phyloP scores from a whole-genome alignment of 805 yeast species.

The Candida fluviatilis region DNA sequence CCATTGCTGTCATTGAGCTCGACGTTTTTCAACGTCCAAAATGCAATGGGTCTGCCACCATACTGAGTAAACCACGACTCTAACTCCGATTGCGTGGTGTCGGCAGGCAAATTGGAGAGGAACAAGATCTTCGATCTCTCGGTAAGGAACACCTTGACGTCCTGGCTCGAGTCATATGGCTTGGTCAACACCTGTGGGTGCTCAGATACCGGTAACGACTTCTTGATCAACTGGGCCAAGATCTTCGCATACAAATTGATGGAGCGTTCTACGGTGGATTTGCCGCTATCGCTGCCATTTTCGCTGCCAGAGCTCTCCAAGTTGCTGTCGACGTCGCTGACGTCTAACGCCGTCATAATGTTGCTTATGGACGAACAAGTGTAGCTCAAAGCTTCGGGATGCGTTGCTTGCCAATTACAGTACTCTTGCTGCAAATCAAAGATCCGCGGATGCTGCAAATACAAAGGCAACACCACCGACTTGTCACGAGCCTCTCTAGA shows the following conservation, averaged over 20 bases:
- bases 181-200: constrained; percentile 55
- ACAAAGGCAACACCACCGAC: constrained; percentile 65
- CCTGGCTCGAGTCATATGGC: constrained; percentile 77
- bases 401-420: constrained; percentile 58
- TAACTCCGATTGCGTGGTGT: constrained; percentile 85
- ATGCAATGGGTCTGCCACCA: constrained; percentile 82
- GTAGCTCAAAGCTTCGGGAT: constrained; percentile 47
- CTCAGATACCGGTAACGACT: constrained; percentile 47
- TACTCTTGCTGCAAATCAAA: constrained; percentile 77
- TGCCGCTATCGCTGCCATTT: constrained; percentile 5
- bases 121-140: constrained; percentile 79
- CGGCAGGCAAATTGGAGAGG: constrained; percentile 75
- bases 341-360: constrained; percentile 46
- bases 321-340: constrained; percentile 11
- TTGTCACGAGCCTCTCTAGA: constrained; percentile 81
- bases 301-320: constrained; percentile 1
- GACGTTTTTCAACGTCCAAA: constrained; percentile 78
- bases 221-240: constrained; percentile 43
- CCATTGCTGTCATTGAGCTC: constrained; percentile 11
- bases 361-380: constrained; percentile 32
- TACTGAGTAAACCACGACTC: constrained; percentile 89
- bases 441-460: constrained; percentile 68
- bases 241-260: constrained; percentile 43
- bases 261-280: not conserved
- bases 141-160: constrained; percentile 57